Evolutionary conservation across 1,284 basidiomycete species (phyloP).

Genomic region (Sporisorium scitamineum): DNA sequence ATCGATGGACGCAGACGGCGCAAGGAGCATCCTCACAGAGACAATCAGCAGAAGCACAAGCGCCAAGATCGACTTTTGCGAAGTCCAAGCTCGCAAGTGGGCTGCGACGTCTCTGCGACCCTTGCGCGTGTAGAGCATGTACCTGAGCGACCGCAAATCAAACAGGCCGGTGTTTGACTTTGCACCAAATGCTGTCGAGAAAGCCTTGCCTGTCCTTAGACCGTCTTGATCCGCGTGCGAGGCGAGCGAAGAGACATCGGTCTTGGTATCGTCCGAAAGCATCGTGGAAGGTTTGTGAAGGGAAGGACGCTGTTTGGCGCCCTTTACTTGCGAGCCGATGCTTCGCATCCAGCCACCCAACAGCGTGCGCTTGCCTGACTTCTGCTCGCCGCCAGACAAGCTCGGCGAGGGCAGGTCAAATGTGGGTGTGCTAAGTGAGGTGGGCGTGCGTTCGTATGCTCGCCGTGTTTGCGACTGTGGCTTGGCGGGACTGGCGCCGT

Average conservation of each 20-base stretch:
- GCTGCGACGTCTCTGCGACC: slow-evolving; percentile 10
- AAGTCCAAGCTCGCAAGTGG: slow-evolving; percentile 8
- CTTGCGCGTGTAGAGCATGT: slow-evolving; percentile 27
- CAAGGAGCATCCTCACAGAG: slow-evolving; percentile 10
- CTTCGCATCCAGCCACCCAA: slow-evolving; percentile 29
- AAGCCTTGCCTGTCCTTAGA: not conserved
- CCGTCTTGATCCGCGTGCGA: slow-evolving; percentile 6
- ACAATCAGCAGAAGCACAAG: slow-evolving; percentile 20
- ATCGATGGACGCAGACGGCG: slow-evolving; percentile 15
- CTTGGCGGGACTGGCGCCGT: not conserved
- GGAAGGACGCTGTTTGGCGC: slow-evolving; percentile 29
- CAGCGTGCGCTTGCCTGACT: slow-evolving; percentile 24
- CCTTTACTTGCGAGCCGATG: slow-evolving; percentile 11
- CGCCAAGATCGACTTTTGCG: slow-evolving; percentile 17
- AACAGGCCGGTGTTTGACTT: not conserved
- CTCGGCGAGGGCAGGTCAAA: slow-evolving; percentile 15
- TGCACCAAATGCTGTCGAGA: not conserved
- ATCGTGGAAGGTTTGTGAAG: slow-evolving; percentile 17
- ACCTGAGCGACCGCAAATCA: slow-evolving; percentile 12
- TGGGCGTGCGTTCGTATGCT: slow-evolving; percentile 14
- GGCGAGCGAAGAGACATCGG: slow-evolving; percentile 23
- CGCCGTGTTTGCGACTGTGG: not conserved
- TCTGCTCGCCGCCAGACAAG: slow-evolving; percentile 6
- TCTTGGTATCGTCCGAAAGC: slow-evolving; percentile 25
- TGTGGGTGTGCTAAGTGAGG: slow-evolving; percentile 23